Conservation (phyloP, 106 monocot genomes). For the Allium fistulosum region DNA sequence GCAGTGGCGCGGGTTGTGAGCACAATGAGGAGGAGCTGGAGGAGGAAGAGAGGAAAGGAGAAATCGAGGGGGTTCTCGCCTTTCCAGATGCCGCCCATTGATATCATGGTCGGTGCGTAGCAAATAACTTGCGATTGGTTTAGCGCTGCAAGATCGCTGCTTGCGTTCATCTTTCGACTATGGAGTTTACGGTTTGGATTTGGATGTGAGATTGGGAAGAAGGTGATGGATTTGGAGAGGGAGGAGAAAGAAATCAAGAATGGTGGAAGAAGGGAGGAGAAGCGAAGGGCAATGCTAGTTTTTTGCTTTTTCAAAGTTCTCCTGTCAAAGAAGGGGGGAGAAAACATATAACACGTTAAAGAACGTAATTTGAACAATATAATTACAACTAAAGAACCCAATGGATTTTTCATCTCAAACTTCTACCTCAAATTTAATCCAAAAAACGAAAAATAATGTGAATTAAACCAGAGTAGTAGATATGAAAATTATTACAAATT, state of each 20-base stretch:
- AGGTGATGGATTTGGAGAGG: background rate
- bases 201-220: background rate
- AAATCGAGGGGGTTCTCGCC: slow-evolving; percentile 15
- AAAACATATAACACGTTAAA: too few relatives aligned
- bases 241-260: background rate
- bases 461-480: too few relatives aligned
- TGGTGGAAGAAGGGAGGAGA: background rate
- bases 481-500: too few relatives aligned
- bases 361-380: too few relatives aligned
- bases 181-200: background rate
- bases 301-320: too few relatives aligned
- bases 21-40: slow-evolving; percentile 15
- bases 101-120: slow-evolving; percentile 17
- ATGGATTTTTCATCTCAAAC: too few relatives aligned
- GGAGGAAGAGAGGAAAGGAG: slow-evolving; percentile 20
- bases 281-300: background rate
- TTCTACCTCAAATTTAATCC: too few relatives aligned
- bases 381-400: too few relatives aligned
- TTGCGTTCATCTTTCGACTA: background rate
- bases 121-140: slow-evolving; percentile 1
- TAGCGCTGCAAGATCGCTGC: background rate
- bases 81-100: slow-evolving; percentile 12
- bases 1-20: slow-evolving; percentile 16
- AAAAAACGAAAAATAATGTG: too few relatives aligned
- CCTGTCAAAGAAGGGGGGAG: too few relatives aligned